Evolutionary conservation across 106 monocot genomes (phyloP), one percentile per base, ranked within the genome.

Genomic region (Chionographis japonica): DNA sequence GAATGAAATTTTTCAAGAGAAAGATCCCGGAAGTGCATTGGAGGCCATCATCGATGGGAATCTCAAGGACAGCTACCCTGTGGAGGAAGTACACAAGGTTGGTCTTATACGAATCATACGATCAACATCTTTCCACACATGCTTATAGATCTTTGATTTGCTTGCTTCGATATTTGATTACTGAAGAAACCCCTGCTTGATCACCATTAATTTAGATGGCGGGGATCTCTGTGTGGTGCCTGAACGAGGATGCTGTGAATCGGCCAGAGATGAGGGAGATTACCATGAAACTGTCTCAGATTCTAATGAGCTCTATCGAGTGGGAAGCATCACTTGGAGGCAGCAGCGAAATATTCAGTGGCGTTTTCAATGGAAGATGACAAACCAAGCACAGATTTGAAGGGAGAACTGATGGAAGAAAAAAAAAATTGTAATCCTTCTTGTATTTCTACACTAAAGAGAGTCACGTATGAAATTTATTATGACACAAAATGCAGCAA

Each of bases 241-340:
- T 86, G 36, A 54, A 66, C 12, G 78, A 86, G 6, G 78, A 86
- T 12, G 63, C 86, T 0, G 10, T 62, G 50, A 39, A 65, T 37
- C 66, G 78, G 10, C 81, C 86, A 3, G 86, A 86, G 16, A 86
- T 86, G 81, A 81, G 78, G 38, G 75, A 81, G 60, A 70, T 79
- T 16, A 74, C 63, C 8, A 40, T 73, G 8, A 80, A 36, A 19
- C 56, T 86, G 7, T 68, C 86, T 72, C 68, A 82, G 46, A 85
- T 85, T 46, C 65, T 72, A 5, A 41, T 69, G 58, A 52, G 74
- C 5, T 81, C 86, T 14, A 76, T 72, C 50, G 86, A 81, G 68
- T 86, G 86, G 86, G 86, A 86, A 59, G 74, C 86, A 37, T 78
- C 86, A 40, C 63, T 79, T 0, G 78, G 78, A 4, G 86, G 81